These are phyloP conservation scores for Rhynchospora pubera DNA, from an alignment of 176 grass and related monocot species.

Conservation along the genomic window DNA sequence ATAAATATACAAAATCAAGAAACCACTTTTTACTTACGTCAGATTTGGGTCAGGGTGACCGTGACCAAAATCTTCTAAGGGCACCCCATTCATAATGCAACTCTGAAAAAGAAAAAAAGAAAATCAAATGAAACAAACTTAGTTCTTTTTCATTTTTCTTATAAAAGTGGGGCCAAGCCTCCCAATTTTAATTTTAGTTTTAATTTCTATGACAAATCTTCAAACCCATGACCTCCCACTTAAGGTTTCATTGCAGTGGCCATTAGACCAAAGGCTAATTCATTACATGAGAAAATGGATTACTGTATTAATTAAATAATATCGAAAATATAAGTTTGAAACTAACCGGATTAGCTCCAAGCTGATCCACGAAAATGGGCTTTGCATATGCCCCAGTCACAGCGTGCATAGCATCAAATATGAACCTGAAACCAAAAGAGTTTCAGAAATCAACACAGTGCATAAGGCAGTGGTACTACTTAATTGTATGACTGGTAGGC, in stretches of 20 bases:
- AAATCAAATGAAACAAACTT: constrained; percentile 5
- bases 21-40: constrained; percentile 41
- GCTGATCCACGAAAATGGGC: constrained; percentile 77
- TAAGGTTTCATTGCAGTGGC: too few relatives aligned
- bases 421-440: constrained; percentile 49
- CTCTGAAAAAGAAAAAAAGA: constrained; percentile 36
- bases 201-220: too few relatives aligned
- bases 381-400: constrained; percentile 87
- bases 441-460: neutral
- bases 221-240: too few relatives aligned
- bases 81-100: constrained; percentile 69
- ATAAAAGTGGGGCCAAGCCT: too few relatives aligned
- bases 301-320: neutral
- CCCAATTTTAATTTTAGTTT: too few relatives aligned
- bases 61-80: constrained; percentile 83
- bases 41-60: constrained; percentile 94
- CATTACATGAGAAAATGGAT: neutral
- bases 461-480: neutral
- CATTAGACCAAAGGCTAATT: neutral
- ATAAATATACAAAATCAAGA: neutral
- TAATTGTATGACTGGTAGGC: neutral
- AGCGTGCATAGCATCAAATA: constrained; percentile 88
- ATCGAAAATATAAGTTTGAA: constrained; percentile 8
- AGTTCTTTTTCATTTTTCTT: too few relatives aligned
- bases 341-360: constrained; percentile 64